Base-by-base conservation (phyloP, 2,329 filamentous ascomycete genomes). In the Truncatella angustata region DNA sequence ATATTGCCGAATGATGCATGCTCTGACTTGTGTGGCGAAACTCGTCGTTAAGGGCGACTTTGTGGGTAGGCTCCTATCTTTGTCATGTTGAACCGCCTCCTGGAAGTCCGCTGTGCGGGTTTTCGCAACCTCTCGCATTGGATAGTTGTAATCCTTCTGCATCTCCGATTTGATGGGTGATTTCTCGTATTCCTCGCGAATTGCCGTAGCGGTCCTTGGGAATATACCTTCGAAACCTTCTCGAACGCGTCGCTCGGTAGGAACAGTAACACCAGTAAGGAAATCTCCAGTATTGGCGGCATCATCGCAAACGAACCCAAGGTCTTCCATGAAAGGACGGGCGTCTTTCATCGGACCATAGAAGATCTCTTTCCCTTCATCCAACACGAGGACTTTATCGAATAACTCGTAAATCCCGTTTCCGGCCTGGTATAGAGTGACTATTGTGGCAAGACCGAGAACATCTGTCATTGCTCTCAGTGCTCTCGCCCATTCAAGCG, bases 221-320 rank as follows among this genome's bases (percentile, higher is more conserved):
- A 21, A 18, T 11, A 12, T 81, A 7, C 78, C 73, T 60, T 91
- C 84, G 58, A 77, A 85, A 1, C 86, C 87, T 0, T 75, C 68
- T 18, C 86, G 80, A 64, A 91, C 86, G 14, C 80, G 77, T 32
- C 90, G 80, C 62, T 91, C 88, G 9, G 79, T 81, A 1, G 86
- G 81, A 64, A 93, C 90, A 1, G 87, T 90, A 14, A 91, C 77
- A 0, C 87, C 85, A 1, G 88, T 91, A 40, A 92, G 69, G 70
- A 91, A 92, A 65, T 92, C 89, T 2, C 88, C 83, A 0, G 88
- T 91, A 0, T 88, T 92, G 63, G 86, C 74, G 10, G 75, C 66
- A 0, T 73, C 69, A 1, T 73, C 74, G 11, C 73, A 88, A 21
- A 81, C 71, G 60, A 88, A 92, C 0, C 88, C 87, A 53, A 90